phyloP scores from a whole-genome alignment of 2,329 filamentous ascomycete species.

The Colletotrichum liaoningense region DNA sequence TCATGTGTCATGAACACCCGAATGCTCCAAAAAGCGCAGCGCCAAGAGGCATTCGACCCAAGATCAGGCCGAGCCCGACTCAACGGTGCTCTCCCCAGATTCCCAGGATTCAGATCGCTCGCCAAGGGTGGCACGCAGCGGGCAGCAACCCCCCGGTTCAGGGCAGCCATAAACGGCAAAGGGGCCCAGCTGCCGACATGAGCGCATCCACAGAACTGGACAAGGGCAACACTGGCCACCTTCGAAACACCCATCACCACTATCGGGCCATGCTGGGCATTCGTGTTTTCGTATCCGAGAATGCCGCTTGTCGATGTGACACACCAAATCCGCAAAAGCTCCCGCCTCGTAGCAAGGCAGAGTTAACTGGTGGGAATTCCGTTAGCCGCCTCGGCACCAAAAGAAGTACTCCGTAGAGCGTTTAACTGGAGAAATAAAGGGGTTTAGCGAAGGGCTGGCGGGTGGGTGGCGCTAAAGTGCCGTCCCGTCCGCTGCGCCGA shows the following conservation, averaged over 20 bases:
- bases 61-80: conserved; percentile 13
- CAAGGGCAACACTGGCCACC: background rate
- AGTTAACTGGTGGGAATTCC: background rate
- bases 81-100: conserved; percentile 18
- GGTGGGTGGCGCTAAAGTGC: conserved; percentile 19
- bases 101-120: background rate
- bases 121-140: background rate
- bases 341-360: background rate
- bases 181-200: background rate
- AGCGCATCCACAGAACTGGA: background rate
- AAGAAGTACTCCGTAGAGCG: background rate
- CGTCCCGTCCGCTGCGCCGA: background rate
- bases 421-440: conserved; percentile 6
- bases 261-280: background rate
- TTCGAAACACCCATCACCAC: background rate
- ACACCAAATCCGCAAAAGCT: background rate
- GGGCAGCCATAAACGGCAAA: background rate
- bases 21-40: background rate
- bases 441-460: conserved; percentile 11
- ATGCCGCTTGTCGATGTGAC: background rate
- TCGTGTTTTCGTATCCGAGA: background rate
- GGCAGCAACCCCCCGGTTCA: background rate
- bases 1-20: background rate
- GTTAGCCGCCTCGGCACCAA: background rate
- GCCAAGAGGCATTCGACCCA: background rate